These are phyloP conservation scores for Fusarium duplospermum DNA, from an alignment of 2,329 filamentous ascomycete species.

Conservation along the genomic window DNA sequence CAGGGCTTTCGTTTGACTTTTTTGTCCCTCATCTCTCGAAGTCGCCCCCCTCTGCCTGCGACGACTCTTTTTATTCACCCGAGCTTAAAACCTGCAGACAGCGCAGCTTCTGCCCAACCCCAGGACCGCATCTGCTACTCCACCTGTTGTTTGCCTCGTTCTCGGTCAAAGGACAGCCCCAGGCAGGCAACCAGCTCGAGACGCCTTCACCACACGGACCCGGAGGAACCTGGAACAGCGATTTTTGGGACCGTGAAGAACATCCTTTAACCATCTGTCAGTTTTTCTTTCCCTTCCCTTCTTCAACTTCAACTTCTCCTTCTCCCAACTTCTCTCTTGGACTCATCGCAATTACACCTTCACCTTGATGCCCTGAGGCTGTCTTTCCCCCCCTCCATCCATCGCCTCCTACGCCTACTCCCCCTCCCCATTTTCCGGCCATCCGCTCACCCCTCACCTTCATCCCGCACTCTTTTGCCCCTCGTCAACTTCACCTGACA, in stretches of 20 bases:
- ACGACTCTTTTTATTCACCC: neutral
- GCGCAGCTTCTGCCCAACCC: constrained; percentile 7
- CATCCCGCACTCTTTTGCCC: constrained; percentile 37
- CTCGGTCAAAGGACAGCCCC: constrained; percentile 25
- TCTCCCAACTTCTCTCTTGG: constrained; percentile 8
- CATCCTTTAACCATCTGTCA: constrained; percentile 31
- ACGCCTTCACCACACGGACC: constrained; percentile 27
- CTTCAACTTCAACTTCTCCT: constrained; percentile 11
- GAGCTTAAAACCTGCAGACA: neutral
- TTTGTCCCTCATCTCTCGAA: neutral
- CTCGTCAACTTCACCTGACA: constrained; percentile 40
- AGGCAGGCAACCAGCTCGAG: constrained; percentile 28
- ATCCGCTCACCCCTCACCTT: constrained; percentile 43
- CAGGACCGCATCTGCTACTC: constrained; percentile 10
- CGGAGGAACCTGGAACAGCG: constrained; percentile 31
- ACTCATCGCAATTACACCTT: constrained; percentile 11
- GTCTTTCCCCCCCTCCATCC: constrained; percentile 26
- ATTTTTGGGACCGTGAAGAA: constrained; percentile 28
- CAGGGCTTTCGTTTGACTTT: constrained; percentile 29
- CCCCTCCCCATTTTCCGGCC: constrained; percentile 41
- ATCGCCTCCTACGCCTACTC: constrained; percentile 30
- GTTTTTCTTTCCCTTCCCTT: constrained; percentile 18
- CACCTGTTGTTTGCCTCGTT: constrained; percentile 15
- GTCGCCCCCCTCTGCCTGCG: constrained; percentile 10
- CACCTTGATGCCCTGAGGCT: constrained; percentile 5